Conservation (phyloP, 163 green algal species). For the Smithsoniella earleae region DNA sequence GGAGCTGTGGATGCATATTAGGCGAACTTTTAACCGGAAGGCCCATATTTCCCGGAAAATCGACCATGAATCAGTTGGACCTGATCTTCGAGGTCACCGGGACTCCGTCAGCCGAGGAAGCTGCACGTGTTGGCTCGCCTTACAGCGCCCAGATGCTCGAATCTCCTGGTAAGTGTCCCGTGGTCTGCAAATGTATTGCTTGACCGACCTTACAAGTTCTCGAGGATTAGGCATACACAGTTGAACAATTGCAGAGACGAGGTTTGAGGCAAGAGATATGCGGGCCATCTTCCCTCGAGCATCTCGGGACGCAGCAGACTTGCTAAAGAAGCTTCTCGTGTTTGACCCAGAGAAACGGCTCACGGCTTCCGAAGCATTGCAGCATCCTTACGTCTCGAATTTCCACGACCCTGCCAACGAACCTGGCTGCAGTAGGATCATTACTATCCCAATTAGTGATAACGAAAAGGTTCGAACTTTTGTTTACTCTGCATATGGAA, state of each 20-base stretch:
- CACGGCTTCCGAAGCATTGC: constrained; percentile 74
- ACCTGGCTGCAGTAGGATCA: constrained; percentile 52
- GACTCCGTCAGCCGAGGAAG: constrained; percentile 46
- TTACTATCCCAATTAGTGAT: constrained; percentile 87
- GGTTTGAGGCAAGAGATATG: constrained; percentile 76
- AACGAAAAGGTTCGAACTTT: constrained; percentile 71
- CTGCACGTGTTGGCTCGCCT: neutral
- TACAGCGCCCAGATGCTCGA: constrained; percentile 23
- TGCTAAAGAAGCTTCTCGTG: constrained; percentile 67
- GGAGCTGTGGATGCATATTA: constrained; percentile 94
- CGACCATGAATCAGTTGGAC: constrained; percentile 97
- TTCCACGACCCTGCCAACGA: constrained; percentile 88
- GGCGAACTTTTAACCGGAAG: constrained; percentile 88
- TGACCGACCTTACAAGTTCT: no score
- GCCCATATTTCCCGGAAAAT: constrained; percentile 88
- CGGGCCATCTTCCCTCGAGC: constrained; percentile 69
- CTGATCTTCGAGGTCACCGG: constrained; percentile 85
- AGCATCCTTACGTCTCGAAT: constrained; percentile 87
- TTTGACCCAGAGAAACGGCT: constrained; percentile 95
- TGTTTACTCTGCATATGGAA: neutral
- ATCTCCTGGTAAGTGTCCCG: neutral
- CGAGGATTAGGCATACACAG: no score
- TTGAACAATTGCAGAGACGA: constrained; percentile 75
- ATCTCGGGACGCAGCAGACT: constrained; percentile 62
- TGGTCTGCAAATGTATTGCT: no score